A percentile compares a stretch with the other conserved stretches of the same genome.
Evolutionary conservation across 1,284 basidiomycete genomes (phyloP).

Genomic region (Boletus calvinii): DNA sequence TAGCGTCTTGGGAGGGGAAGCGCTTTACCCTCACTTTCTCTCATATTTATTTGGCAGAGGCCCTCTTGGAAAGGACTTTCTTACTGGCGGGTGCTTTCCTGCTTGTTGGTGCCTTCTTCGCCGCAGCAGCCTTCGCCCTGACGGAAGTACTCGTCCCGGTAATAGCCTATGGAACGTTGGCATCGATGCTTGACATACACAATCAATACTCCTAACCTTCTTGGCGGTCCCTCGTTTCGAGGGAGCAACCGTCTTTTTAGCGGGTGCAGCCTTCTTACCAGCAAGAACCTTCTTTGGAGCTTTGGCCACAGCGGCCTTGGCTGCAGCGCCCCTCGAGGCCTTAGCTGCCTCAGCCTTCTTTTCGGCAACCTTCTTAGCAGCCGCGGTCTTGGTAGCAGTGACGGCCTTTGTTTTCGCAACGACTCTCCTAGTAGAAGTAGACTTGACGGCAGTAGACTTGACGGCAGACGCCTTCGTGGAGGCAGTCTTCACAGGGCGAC

Average conservation of each 20-base stretch:
- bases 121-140: conserved; percentile 38
- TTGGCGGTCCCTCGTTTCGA: conserved; percentile 53
- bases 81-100: conserved; percentile 40
- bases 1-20: background rate
- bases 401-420: conserved; percentile 24
- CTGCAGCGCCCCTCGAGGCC: conserved; percentile 22
- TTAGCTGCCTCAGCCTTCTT: conserved; percentile 27
- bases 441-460: conserved; percentile 18
- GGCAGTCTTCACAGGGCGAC: conserved; percentile 33
- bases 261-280: conserved; percentile 43
- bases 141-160: conserved; percentile 44
- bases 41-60: conserved; percentile 20
- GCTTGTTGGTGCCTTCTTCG: conserved; percentile 31
- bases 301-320: conserved; percentile 23
- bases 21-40: conserved; percentile 6
- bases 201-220: conserved; percentile 41
- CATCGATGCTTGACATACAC: background rate
- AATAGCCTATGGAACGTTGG: conserved; percentile 37
- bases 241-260: conserved; percentile 48
- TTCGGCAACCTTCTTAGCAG: conserved; percentile 27
- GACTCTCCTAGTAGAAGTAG: conserved; percentile 20
- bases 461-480: conserved; percentile 19
- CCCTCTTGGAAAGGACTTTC: conserved; percentile 28
- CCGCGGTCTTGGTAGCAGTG: conserved; percentile 22
- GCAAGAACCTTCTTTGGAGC: conserved; percentile 34